Conservation (phyloP, 1,284 basidiomycete species). For the Xerocomus minutiporus region DNA sequence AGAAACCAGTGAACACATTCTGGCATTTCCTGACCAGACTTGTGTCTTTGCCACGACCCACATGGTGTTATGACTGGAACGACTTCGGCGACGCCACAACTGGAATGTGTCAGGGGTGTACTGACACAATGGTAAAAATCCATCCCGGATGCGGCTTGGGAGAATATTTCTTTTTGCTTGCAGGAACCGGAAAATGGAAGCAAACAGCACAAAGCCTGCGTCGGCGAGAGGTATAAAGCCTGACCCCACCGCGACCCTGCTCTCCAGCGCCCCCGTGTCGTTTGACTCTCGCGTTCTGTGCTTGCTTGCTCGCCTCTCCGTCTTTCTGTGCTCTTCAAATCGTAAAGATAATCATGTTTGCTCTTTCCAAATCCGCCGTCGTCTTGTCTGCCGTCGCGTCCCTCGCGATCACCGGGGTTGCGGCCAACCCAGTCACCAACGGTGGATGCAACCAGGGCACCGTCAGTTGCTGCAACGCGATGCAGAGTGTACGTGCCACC, state of each 20-base stretch:
- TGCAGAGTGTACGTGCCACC: constrained; percentile 4
- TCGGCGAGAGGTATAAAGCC: not conserved
- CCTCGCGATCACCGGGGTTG: constrained; percentile 3
- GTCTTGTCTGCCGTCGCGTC: constrained; percentile 10
- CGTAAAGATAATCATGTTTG: constrained; percentile 10
- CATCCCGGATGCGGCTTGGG: not conserved
- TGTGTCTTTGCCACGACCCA: not conserved
- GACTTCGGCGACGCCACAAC: not conserved
- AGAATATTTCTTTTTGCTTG: not conserved
- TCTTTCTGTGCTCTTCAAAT: not conserved
- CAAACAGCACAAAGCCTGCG: not conserved
- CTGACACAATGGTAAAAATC: not conserved
- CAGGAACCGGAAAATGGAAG: not conserved
- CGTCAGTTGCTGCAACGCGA: constrained; percentile 11
- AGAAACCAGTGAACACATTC: not conserved
- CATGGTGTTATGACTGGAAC: not conserved
- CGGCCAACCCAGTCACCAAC: not conserved
- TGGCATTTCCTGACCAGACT: not conserved
- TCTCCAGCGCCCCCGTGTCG: not conserved
- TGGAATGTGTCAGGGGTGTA: not conserved
- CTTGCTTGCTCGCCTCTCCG: not conserved
- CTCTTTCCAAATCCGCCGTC: constrained; percentile 13
- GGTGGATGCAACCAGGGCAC: constrained; percentile 13
- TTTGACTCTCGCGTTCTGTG: not conserved
- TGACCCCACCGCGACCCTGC: not conserved